Evolutionary conservation across 257 asterid species (phyloP), one percentile per base, ranked within the genome.

Genomic region (Solanum bukasovii): DNA sequence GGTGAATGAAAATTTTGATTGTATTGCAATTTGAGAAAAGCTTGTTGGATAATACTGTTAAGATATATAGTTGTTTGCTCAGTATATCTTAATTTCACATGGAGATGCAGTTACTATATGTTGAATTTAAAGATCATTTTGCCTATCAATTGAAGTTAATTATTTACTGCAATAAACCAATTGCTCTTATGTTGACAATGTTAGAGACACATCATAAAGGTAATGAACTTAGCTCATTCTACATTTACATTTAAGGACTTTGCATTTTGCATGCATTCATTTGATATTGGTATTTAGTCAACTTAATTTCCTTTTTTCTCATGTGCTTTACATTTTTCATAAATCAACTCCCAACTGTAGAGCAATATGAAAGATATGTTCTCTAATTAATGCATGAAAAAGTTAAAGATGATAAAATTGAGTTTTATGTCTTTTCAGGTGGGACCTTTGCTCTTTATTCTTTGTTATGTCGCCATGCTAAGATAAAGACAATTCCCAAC

Each of bases 371-470:
- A 75, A 27, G 85, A 46, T 46, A 2, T 16, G 67, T 16, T 81
- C 70, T 46, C 85, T 46, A 46, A 81, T 49, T 79, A 46, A 81
- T 44, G 29, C 68, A 29, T 21, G 29, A 31, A 29, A 44, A 29
- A n/a, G 34, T 29, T 81, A 49, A 29, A 81, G 70, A 81, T 29
- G 85, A 81, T 81, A 46, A 46, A 79, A 2, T 16, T 86, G 71
- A 21, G 7, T 20, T 68, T 12, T 35, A 37, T 59, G 42, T 35
- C 3, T 79, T 83, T 84, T 83, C 83, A 96, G 99, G 99, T 56
- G 99, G 99, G 44, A 96, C 99, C 27, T 95, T 97, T 91, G 99
- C 99, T 23, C 98, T 97, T 71, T 97, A 97, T 91, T 97, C 99
- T 3, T 92, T 97, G 84, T 96, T 97, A 14, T 97, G 99, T 86